Percentiles rank a stretch among this genome's conserved stretches.
Evolutionary conservation across 108 stramenopile genomes (phyloP).

Genomic region (Discostella pseudostelligera): DNA sequence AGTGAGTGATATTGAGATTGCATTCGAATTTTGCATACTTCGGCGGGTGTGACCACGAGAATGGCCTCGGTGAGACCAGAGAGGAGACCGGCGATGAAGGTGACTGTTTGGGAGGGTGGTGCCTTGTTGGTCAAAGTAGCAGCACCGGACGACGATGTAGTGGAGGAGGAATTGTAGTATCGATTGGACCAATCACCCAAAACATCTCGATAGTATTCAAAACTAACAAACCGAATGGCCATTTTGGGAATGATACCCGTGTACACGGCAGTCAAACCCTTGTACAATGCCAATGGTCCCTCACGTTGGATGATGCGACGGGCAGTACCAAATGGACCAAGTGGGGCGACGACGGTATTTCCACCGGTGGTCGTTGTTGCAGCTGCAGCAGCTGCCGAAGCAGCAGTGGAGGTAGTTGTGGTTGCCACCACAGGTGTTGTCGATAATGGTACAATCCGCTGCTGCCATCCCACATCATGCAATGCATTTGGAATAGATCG

Average conservation of each 20-base stretch:
- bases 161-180: constrained; percentile 4
- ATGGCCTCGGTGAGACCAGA: constrained; percentile 92
- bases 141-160: constrained; percentile 6
- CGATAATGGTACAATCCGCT: constrained; percentile 21
- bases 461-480: constrained; percentile 44
- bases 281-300: constrained; percentile 95
- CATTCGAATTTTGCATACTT: constrained; percentile 96
- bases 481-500: neutral
- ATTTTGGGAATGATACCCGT: constrained; percentile 96
- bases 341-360: constrained; percentile 46
- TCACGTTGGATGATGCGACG: constrained; percentile 86
- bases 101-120: constrained; percentile 38
- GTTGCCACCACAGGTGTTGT: constrained; percentile 20
- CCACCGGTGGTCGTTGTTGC: constrained; percentile 21
- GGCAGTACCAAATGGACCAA: constrained; percentile 82
- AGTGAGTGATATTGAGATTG: constrained; percentile 88
- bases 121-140: constrained; percentile 8
- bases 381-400: constrained; percentile 7
- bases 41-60: constrained; percentile 79
- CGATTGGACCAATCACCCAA: constrained; percentile 28
- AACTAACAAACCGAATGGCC: constrained; percentile 96
- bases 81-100: constrained; percentile 87
- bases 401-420: neutral
- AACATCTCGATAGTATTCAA: constrained; percentile 75
- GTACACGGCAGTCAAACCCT: constrained; percentile 95